phyloP scores from a whole-genome alignment of 768 basidiomycete species.

The Termitomyces sp. region DNA sequence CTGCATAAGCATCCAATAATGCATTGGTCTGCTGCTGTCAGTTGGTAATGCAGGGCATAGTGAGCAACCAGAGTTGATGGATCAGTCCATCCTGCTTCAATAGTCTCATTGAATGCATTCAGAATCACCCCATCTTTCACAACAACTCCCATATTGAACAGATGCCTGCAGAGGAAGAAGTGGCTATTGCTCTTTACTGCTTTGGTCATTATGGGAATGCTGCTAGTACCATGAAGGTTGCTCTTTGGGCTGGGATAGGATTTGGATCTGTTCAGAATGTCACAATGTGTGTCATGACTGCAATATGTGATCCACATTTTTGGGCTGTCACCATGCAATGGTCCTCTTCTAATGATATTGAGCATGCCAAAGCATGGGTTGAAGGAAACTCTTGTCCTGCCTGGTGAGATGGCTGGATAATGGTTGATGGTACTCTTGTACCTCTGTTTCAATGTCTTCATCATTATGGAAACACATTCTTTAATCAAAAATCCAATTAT shows the following conservation, averaged over 20 bases:
- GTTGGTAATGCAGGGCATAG: too few species aligned
- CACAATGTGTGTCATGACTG: slow-evolving; percentile 9
- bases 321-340: not conserved
- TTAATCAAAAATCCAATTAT: slow-evolving; percentile 35
- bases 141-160: slow-evolving; percentile 16
- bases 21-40: too few species aligned
- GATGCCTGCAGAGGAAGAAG: slow-evolving; percentile 12
- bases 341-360: slow-evolving; percentile 1
- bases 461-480: slow-evolving; percentile 32
- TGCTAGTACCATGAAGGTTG: not conserved
- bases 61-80: too few species aligned
- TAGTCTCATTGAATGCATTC: not conserved
- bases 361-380: slow-evolving; percentile 19
- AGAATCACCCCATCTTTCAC: slow-evolving; percentile 9
- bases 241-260: slow-evolving; percentile 15
- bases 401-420: slow-evolving; percentile 18
- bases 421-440: slow-evolving; percentile 19
- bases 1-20: too few species aligned
- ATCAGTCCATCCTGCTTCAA: too few species aligned
- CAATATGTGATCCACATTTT: not conserved
- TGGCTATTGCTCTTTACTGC: slow-evolving; percentile 2
- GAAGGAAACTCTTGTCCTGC: slow-evolving; percentile 15
- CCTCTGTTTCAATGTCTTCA: slow-evolving; percentile 14
- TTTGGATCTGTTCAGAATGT: slow-evolving; percentile 13
- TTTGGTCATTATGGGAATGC: not conserved